Evolutionary conservation across 768 basidiomycete genomes (phyloP).

Genomic region (Leccinum boreale): DNA sequence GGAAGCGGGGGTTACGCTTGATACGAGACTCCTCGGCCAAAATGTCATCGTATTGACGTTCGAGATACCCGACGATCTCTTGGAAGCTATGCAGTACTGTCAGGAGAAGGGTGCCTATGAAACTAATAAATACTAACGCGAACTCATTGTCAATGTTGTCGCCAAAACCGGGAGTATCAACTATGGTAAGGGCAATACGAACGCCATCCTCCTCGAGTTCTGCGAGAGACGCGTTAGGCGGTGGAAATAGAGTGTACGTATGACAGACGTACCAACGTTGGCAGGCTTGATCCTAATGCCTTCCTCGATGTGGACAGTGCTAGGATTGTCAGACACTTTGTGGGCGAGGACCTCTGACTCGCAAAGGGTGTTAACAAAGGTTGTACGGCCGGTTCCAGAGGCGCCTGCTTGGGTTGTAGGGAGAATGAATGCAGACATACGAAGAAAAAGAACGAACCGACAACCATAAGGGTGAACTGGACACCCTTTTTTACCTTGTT

Average conservation of each 20-base stretch:
- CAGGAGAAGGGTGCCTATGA: conserved; percentile 3
- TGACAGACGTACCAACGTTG: conserved; percentile 67
- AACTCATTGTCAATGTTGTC: conserved; percentile 99
- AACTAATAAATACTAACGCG: conserved; percentile 58
- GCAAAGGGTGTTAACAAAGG: conserved; percentile 99
- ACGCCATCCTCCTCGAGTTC: conserved; percentile 99
- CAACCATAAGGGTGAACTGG: conserved; percentile 97
- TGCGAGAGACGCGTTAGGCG: conserved; percentile 29
- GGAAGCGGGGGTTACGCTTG: conserved; percentile 98
- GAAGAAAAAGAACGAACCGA: conserved; percentile 59
- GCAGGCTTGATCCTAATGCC: conserved; percentile 93
- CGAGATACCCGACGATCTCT: conserved; percentile 94
- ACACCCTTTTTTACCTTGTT: conserved; percentile 99
- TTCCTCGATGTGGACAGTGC: conserved; percentile 90
- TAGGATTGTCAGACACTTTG: conserved; percentile 81
- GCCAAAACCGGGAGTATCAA: conserved; percentile 98
- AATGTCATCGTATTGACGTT: conserved; percentile 98
- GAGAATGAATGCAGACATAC: background rate
- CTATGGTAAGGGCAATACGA: conserved; percentile 95
- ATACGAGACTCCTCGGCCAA: conserved; percentile 98
- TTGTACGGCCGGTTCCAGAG: conserved; percentile 95
- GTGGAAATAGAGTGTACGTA: background rate
- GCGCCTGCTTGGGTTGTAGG: conserved; percentile 60
- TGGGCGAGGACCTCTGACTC: conserved; percentile 90
- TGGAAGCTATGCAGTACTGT: conserved; percentile 63